Conservation (phyloP, 1,284 basidiomycete genomes). For the Papiliotrema nemorosa region DNA sequence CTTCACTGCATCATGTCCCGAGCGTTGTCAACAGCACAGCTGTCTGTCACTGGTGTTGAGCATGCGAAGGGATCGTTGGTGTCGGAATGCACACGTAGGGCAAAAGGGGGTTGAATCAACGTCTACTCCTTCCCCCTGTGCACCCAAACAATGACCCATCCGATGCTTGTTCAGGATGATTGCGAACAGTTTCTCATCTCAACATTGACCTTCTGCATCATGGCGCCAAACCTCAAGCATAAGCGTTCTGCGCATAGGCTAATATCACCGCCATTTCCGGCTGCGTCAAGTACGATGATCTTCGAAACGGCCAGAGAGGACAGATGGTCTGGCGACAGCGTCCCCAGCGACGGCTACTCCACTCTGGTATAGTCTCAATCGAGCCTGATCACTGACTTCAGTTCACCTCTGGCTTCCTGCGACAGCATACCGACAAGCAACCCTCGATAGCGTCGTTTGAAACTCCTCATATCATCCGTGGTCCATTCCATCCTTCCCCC, state of each 20-base stretch:
- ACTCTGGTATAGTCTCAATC: constrained; percentile 10
- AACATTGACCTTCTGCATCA: not conserved
- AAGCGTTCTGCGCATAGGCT: not conserved
- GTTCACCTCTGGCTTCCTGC: constrained; percentile 20
- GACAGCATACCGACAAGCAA: not conserved
- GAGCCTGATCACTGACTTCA: not conserved
- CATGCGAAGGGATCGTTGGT: too few relatives aligned
- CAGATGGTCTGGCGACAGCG: constrained; percentile 7
- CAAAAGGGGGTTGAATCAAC: too few relatives aligned
- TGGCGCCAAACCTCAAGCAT: not conserved
- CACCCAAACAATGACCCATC: too few relatives aligned
- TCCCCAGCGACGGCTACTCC: constrained; percentile 16
- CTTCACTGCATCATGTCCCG: too few relatives aligned
- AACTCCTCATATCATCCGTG: constrained; percentile 4
- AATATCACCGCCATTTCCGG: constrained; percentile 1
- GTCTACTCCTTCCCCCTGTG: too few relatives aligned
- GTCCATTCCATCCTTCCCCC: constrained; percentile 2
- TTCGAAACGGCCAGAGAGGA: not conserved
- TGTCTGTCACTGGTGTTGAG: too few relatives aligned
- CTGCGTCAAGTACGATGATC: constrained; percentile 2
- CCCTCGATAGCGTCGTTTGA: not conserved
- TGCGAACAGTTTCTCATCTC: too few relatives aligned
- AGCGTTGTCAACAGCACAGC: too few relatives aligned
- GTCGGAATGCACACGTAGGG: too few relatives aligned
- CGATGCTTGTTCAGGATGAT: too few relatives aligned